Percentiles rank a stretch among this genome's conserved stretches.
These are phyloP conservation scores for Nitzschia putrida DNA, from an alignment of 108 stramenopile genomes.

Conservation along the genomic window DNA sequence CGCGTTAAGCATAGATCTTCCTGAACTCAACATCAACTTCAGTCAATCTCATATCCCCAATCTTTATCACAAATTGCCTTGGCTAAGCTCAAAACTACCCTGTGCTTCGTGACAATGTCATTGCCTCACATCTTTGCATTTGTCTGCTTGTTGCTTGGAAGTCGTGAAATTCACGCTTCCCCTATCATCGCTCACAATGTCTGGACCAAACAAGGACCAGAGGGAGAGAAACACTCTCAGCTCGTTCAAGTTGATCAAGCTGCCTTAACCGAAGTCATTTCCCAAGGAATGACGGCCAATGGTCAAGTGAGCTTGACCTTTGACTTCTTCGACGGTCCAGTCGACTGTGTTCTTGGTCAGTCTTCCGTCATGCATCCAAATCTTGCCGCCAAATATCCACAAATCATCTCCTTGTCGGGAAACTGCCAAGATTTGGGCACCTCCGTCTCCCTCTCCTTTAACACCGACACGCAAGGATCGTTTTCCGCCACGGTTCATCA, in stretches of 20 bases:
- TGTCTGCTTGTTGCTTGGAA: background rate
- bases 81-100: too few relatives aligned
- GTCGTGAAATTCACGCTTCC: background rate
- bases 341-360: too few relatives aligned
- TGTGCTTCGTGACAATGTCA: too few relatives aligned
- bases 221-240: background rate
- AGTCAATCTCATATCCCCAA: too few relatives aligned
- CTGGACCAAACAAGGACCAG: background rate
- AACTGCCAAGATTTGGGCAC: background rate
- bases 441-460: background rate
- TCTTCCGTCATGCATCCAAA: background rate
- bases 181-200: background rate
- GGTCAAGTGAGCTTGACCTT: background rate
- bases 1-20: too few relatives aligned
- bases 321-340: background rate
- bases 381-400: slow-evolving; percentile 3
- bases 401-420: background rate
- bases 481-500: background rate
- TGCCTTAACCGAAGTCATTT: background rate
- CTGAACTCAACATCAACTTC: too few relatives aligned
- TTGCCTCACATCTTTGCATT: too few relatives aligned
- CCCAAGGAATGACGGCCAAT: background rate
- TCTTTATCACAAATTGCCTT: too few relatives aligned
- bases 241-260: background rate
- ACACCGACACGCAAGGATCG: background rate